A percentile compares a stretch with the other conserved stretches of the same genome.
Conservation (phyloP, 179 eudicot genomes). For the Heliamphora pulchella region DNA sequence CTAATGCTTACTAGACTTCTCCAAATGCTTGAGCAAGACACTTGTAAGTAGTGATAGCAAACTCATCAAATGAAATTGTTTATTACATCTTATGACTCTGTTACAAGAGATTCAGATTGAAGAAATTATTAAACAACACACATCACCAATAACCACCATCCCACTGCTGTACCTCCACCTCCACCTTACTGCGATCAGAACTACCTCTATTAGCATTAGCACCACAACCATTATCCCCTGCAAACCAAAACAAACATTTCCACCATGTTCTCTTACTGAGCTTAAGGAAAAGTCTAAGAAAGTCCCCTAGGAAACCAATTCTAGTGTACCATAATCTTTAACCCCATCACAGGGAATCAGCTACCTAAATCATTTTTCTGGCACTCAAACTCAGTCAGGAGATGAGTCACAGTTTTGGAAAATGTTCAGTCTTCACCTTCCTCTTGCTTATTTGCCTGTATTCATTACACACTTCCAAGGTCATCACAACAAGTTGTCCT, state of each 20-base stretch:
- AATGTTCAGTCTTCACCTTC: not conserved
- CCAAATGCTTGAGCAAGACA: not conserved
- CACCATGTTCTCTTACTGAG: not conserved
- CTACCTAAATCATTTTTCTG: not conserved
- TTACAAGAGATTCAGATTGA: not conserved
- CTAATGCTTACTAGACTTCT: not conserved
- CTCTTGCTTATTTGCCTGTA: not conserved
- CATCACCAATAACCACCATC: not conserved
- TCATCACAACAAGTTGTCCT: too few relatives aligned
- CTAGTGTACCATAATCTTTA: not conserved
- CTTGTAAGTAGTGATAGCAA: not conserved
- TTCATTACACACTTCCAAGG: not conserved
- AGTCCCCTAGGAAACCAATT: not conserved
- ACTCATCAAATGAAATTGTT: not conserved
- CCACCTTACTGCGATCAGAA: not conserved
- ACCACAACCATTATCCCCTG: not conserved
- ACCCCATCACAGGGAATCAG: not conserved
- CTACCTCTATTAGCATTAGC: not conserved
- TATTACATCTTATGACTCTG: not conserved
- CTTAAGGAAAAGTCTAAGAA: not conserved
- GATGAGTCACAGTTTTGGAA: not conserved
- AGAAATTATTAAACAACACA: not conserved
- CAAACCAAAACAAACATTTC: not conserved
- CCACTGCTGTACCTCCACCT: not conserved
- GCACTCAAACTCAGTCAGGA: not conserved